Conservation (phyloP, 2,329 filamentous ascomycete species). For the Penicillium sp. region DNA sequence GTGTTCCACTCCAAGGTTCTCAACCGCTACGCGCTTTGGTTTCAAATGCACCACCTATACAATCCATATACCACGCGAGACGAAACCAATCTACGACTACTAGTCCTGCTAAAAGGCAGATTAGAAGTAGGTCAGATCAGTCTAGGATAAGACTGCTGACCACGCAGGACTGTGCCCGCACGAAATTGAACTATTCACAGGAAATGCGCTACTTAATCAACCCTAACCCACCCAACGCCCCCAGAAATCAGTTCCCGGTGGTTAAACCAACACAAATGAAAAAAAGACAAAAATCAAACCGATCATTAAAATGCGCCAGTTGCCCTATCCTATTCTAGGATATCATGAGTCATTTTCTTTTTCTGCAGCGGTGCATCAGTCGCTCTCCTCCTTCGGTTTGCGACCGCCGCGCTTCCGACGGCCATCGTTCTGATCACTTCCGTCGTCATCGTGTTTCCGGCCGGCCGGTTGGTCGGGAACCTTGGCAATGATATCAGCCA, state of each 20-base stretch:
- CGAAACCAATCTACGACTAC: not conserved
- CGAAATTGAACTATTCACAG: constrained; percentile 24
- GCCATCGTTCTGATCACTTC: constrained; percentile 49
- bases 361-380: constrained; percentile 21
- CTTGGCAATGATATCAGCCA: constrained; percentile 85
- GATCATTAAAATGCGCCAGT: constrained; percentile 19
- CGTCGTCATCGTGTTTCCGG: constrained; percentile 46
- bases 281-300: constrained; percentile 1
- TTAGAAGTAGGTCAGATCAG: not conserved
- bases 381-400: constrained; percentile 43
- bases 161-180: constrained; percentile 2
- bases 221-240: constrained; percentile 15
- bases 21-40: no score
- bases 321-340: constrained; percentile 23
- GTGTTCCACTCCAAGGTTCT: no score
- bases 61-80: no score
- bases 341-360: constrained; percentile 22
- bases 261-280: constrained; percentile 6
- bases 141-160: not conserved
- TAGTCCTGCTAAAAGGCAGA: not conserved
- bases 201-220: constrained; percentile 25
- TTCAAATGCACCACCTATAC: no score
- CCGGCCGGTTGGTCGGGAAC: constrained; percentile 64
- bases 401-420: constrained; percentile 48
- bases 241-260: constrained; percentile 1